Base-by-base conservation (phyloP, 306 rosid species). In the Citrullus colocynthis region DNA sequence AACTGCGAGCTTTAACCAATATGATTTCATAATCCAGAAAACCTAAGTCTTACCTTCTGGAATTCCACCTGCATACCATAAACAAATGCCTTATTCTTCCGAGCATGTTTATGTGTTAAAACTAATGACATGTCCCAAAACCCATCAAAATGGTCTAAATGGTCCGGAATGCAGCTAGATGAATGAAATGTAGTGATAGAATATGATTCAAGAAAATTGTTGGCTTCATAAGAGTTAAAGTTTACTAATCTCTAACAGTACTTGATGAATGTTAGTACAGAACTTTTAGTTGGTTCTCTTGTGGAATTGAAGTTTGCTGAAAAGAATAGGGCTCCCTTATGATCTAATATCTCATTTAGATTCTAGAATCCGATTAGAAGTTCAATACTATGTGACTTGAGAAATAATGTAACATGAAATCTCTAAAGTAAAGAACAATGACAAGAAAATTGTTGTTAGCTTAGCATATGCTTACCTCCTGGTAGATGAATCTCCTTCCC, bases 401-500 rank as follows among this genome's bases (percentile, higher is more conserved):
- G 49, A 44, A 41, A 20, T n/a, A 42, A 1, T 5, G 28, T 69
- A 70, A 45, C 42, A 71, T 24, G 14, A 16, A 11, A 42, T 6
- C 42, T 71, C 39, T 7, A 48, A 71, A 28, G 14, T 34, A 52
- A 6, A 13, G 34, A 34, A 32, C 54, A 45, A 59, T 2, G 41
- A 69, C 37, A 59, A 4, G 24, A 61, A 69, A 14, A 78, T 48
- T 30, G 62, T 41, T 45, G 73, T 21, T 36, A 37, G 48, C 72
- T 65, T 39, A 37, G 24, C 44, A 34, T 37, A 24, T 15, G 59
- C 78, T 87, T 83, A 93, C 88, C 91, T 86, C 83, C 84, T 88
- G 41, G 83, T 56, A 80, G 78, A 81, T 80, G 78, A 78, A 64
- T 86, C 83, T 61, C 82, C 81, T 45, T 80, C 82, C 10, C 58